These are phyloP conservation scores for Trichophyton rubrum DNA, from an alignment of 2,329 filamentous ascomycete genomes.

Conservation along the genomic window DNA sequence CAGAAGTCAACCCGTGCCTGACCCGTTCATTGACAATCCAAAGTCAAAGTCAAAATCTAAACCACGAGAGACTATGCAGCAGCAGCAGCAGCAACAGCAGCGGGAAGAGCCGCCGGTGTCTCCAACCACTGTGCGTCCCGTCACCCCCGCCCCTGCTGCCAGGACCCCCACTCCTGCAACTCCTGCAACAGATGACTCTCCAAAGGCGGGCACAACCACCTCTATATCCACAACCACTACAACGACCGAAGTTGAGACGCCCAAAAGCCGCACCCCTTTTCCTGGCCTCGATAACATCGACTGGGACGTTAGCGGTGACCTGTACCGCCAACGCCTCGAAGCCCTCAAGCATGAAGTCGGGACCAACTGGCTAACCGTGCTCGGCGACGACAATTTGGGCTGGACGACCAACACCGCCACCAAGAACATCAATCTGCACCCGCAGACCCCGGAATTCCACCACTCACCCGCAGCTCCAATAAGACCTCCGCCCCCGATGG, in stretches of 20 bases:
- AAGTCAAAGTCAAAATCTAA: not conserved
- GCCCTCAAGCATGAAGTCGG: conserved; percentile 74
- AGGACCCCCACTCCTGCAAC: not conserved
- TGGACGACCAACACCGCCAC: conserved; percentile 31
- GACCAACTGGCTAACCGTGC: conserved; percentile 71
- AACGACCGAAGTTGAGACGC: not conserved
- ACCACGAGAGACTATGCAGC: not conserved
- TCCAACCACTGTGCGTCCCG: not conserved
- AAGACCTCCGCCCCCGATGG: conserved; percentile 21
- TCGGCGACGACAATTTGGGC: conserved; percentile 56
- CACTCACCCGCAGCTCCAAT: conserved; percentile 21
- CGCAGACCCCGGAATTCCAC: conserved; percentile 20
- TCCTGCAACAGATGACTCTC: not conserved
- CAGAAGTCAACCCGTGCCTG: not conserved
- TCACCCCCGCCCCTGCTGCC: not conserved
- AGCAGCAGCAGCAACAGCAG: not conserved
- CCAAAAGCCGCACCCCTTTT: conserved; percentile 15
- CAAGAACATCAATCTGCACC: conserved; percentile 19
- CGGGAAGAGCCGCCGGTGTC: not conserved
- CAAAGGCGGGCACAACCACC: not conserved
- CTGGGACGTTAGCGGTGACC: conserved; percentile 48
- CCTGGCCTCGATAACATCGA: conserved; percentile 20
- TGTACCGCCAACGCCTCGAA: conserved; percentile 81
- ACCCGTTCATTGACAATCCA: not conserved
- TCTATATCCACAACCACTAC: not conserved